phyloP scores from a whole-genome alignment of 2,329 filamentous ascomycete genomes.

The Juglanconis sp. region DNA sequence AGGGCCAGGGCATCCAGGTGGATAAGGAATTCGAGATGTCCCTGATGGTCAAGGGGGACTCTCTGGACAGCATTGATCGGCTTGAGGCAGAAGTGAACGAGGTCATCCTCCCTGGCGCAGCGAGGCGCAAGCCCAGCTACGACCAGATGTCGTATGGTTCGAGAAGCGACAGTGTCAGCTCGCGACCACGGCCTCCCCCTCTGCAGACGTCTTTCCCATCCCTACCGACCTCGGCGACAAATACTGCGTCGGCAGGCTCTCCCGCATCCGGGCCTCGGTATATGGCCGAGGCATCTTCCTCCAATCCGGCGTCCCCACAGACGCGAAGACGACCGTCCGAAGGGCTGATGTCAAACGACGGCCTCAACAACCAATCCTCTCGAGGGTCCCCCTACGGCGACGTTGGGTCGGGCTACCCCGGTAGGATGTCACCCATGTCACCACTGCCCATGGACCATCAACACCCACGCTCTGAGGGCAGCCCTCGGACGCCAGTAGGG shows the following conservation, averaged over 20 bases:
- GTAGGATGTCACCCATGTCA: not conserved
- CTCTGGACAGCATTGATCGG: conserved; percentile 13
- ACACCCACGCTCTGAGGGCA: not conserved
- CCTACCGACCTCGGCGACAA: not conserved
- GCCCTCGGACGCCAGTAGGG: not conserved
- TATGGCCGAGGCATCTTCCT: not conserved
- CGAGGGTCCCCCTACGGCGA: not conserved
- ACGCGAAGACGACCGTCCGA: not conserved
- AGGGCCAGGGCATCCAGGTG: conserved; percentile 5
- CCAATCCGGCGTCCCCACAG: conserved; percentile 1
- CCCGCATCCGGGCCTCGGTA: not conserved
- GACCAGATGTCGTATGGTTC: not conserved
- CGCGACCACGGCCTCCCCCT: conserved; percentile 1
- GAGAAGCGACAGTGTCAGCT: not conserved
- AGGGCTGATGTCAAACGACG: not conserved
- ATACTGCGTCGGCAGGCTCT: not conserved
- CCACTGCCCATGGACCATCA: not conserved
- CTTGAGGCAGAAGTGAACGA: conserved; percentile 13
- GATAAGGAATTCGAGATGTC: conserved; percentile 18
- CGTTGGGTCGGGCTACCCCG: not conserved
- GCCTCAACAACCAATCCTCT: not conserved
- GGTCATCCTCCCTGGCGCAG: conserved; percentile 7
- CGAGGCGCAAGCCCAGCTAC: conserved; percentile 1
- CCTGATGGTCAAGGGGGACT: conserved; percentile 8
- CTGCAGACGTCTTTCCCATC: conserved; percentile 1